Evolutionary conservation across 257 asterid species (phyloP), one percentile per base, ranked within the genome.

Genomic region (Perilla frutescens): DNA sequence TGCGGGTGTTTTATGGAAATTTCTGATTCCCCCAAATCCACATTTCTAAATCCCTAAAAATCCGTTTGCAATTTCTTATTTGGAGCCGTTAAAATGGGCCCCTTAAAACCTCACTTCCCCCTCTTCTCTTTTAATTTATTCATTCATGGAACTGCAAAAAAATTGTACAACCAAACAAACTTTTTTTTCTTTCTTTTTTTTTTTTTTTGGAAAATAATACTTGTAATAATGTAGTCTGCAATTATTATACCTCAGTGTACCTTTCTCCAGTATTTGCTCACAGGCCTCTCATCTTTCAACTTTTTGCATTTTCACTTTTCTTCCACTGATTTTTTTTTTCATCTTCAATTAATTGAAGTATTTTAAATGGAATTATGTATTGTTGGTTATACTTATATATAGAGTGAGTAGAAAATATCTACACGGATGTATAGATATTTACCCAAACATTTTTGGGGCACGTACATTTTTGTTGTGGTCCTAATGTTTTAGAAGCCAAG

Each of bases 51-150:
- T 65, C 74, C 81, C 77, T 31, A 64, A 50, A 67, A 80, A 81
- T 77, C 74, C 76, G 70, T 62, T 32, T 64, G 62, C 77, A 71
- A 43, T 55, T 72, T 78, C 73, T 43, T 70, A 73, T 76, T 77
- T 81, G 58, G 71, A 78, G 88, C 84, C 89, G 87, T 84, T 85
- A 58, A 47, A 31, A 62, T 58, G 86, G 90, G 90, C 39, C 78
- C 85, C 84, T 49, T 20, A 5, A 37, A 3, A 55, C 15, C 50
- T 60, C 7, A 37, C 59, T 29, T 15, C 66, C 37, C 31, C 57
- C 63, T 69, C 73, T 50, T 62, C 36, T 68, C 45, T 72, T 40
- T 44, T 20, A 20, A 20, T 20, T 20, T 20, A 20, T 20, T 20
- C 26, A 20, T 20, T 20, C 26, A 20, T 20, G 26, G 26, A 20